Evolutionary conservation across 108 stramenopile species (phyloP), one percentile per base, ranked within the genome.

Genomic region (Stephanodiscus triporus): DNA sequence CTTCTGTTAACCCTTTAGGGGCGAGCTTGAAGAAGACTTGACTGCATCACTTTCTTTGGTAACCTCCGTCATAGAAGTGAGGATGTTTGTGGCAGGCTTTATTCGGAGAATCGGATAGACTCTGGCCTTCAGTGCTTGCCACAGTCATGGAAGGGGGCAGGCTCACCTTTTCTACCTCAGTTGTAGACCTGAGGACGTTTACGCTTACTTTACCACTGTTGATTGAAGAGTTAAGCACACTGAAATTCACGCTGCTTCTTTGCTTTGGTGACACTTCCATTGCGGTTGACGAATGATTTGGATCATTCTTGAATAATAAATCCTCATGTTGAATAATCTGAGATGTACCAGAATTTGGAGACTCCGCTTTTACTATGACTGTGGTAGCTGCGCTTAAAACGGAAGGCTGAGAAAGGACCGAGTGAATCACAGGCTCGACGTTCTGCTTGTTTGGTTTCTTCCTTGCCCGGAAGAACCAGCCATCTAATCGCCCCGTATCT

Each of bases 391-490:
- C 16, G 14, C 43, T 45, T 45, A 16, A 45, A 45, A 45, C 16
- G 16, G 43, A 45, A 45, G 43, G 43, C 43, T 45, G 43, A 45
- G 43, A 45, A 45, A 45, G 14, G 43, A 45, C 16, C 14, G 43
- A 45, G 16, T 45, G 43, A 14, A 45, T 45, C 14, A 45, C 43
- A 14, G 43, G 43, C 43, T 45, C 16, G 43, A 45, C 16, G 43
- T 36, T 23, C 13, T 72, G 58, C n/a, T 51, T 59, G 30, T 72
- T 63, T 32, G 54, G 5, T 34, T 63, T 72, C 71, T 63, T 72
- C 32, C 71, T 50, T 9, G 71, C 49, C 48, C 71, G 37, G 45
- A 48, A 72, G 48, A 72, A 72, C 71, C 71, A 72, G 27, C 71
- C 71, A n/a, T 72, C 71, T 37, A 72, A 50, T 34, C 71, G 71